phyloP scores from a whole-genome alignment of 2,329 filamentous ascomycete genomes.

The Aspergillus calidoustus region DNA sequence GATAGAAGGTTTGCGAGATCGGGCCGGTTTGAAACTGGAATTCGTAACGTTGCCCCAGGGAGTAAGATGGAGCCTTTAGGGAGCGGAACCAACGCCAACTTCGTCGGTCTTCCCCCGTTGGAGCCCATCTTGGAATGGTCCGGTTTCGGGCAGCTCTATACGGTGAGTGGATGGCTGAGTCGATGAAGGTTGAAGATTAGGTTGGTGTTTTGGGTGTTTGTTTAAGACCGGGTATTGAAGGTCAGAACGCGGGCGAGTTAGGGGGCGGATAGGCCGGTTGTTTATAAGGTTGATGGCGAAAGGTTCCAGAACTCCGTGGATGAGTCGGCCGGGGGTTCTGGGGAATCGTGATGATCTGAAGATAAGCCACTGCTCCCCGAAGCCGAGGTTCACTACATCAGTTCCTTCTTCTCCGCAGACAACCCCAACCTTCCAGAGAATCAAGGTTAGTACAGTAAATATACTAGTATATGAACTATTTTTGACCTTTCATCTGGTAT shows the following conservation, averaged over 20 bases:
- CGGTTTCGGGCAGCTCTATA: neutral
- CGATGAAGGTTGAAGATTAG: neutral
- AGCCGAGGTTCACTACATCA: conserved; percentile 42
- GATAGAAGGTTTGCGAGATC: conserved; percentile 89
- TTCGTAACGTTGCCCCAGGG: conserved; percentile 81
- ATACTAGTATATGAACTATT: neutral
- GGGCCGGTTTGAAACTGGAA: conserved; percentile 79
- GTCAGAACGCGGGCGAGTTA: conserved; percentile 4
- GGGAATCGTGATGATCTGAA: conserved; percentile 33
- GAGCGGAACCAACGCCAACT: conserved; percentile 79
- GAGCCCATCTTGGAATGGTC: conserved; percentile 38
- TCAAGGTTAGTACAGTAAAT: neutral
- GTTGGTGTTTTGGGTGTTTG: neutral
- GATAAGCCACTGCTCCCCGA: conserved; percentile 37
- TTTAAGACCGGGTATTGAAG: neutral
- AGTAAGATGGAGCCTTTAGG: conserved; percentile 80
- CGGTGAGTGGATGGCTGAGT: neutral
- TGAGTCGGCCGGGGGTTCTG: conserved; percentile 32
- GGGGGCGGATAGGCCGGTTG: conserved; percentile 10
- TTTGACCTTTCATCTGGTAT: neutral
- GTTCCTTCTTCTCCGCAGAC: conserved; percentile 9
- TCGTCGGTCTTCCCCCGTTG: conserved; percentile 44
- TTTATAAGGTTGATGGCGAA: conserved; percentile 22
- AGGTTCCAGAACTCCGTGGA: conserved; percentile 40
- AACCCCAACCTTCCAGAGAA: neutral